These are phyloP conservation scores for Cercospora sojina DNA, from an alignment of 2,329 filamentous ascomycete genomes.

Conservation along the genomic window DNA sequence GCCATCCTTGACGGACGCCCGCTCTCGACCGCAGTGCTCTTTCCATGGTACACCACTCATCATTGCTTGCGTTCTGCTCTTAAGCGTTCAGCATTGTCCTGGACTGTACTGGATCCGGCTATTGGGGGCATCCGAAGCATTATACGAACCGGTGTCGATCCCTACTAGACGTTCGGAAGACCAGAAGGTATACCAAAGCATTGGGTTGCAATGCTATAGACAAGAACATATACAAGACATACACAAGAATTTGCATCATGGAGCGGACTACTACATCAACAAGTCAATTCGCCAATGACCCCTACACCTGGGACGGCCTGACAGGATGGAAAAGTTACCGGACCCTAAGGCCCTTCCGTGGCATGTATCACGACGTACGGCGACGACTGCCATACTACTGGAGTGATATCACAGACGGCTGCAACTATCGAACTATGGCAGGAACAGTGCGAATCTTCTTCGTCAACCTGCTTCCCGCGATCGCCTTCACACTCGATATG, in stretches of 20 bases:
- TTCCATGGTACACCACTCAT: background rate
- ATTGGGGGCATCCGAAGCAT: background rate
- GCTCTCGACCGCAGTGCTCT: background rate
- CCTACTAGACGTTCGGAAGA: background rate
- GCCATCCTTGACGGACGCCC: background rate
- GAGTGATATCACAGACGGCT: slow-evolving; percentile 56
- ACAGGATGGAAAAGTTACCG: slow-evolving; percentile 40
- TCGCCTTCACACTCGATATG: slow-evolving; percentile 61
- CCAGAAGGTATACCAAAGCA: background rate
- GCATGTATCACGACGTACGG: slow-evolving; percentile 57
- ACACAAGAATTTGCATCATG: slow-evolving; percentile 1
- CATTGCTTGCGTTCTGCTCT: background rate
- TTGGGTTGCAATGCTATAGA: background rate
- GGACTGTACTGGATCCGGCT: background rate
- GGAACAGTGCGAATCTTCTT: slow-evolving; percentile 60
- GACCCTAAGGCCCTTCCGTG: slow-evolving; percentile 47
- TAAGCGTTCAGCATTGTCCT: slow-evolving; percentile 1
- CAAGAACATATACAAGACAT: background rate
- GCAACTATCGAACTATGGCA: slow-evolving; percentile 56
- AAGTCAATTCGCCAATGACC: slow-evolving; percentile 34
- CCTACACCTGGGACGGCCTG: slow-evolving; percentile 39
- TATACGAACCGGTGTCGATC: background rate
- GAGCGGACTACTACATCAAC: slow-evolving; percentile 7
- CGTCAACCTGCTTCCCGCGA: slow-evolving; percentile 58
- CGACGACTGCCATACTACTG: slow-evolving; percentile 56